Evolutionary conservation across 1,139 yeast species (phyloP), one percentile per base, ranked within the genome.

Genomic region (Saccharomyces hybrid): DNA sequence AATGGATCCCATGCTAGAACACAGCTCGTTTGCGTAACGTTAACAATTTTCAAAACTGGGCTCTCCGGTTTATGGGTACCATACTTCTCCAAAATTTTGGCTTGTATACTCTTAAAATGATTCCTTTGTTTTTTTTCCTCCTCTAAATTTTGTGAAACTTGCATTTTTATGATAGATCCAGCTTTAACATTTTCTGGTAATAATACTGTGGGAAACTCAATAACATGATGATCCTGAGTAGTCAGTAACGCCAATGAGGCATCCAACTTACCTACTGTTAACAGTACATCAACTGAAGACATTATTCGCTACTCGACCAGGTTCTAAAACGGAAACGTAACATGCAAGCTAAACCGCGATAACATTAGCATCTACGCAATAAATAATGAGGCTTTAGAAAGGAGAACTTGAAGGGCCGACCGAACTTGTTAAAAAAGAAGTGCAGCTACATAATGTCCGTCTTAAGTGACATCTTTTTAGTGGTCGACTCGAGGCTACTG

Each of bases 181-280:
- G 99, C 95, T 60, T 81, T 79, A 48, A 91, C 95, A 47, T 95
- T 93, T 64, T 85, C 86, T 8, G 99, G 99, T 52, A 93, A 76
- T 54, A 93, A 75, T 54, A 91, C 84, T 7, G 98, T 90, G 14
- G 99, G 99, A 67, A 93, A 93, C 67, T 95, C 99, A 63, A 93
- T 91, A 59, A 93, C 78, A 70, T 91, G 97, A 69, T 91, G 98
- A 70, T 91, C 97, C 57, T 86, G 82, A 27, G 99, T 91, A 50
- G 95, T 80, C 50, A 93, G 76, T 52, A 93, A 76, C 31, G 99
- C 98, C 70, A 93, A 77, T 1, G 97, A 90, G 25, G 98, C 96
- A 70, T 93, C 99, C 52, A 93, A 77, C 73, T 91, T 91, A 49
- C 99, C 99, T 16, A 93, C 98, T 0, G 98, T 91, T 51, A 93